Conservation (phyloP, 805 yeast species). For the Candida peoriensis region DNA sequence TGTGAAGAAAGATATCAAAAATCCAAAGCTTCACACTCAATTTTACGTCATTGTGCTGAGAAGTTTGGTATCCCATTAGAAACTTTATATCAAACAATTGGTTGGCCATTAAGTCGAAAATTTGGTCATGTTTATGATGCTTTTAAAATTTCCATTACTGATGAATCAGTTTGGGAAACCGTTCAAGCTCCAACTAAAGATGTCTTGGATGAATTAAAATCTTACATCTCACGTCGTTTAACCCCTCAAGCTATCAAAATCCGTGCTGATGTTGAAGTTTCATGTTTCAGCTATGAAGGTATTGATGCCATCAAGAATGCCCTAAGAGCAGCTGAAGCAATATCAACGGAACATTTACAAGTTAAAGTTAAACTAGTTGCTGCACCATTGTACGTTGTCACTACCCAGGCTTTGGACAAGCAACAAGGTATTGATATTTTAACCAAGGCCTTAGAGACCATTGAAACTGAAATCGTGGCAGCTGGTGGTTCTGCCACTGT, state of each 20-base stretch:
- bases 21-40: conserved; percentile 97
- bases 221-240: conserved; percentile 85
- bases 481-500: conserved; percentile 86
- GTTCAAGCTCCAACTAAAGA: conserved; percentile 67
- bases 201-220: conserved; percentile 76
- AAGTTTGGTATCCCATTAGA: conserved; percentile 87
- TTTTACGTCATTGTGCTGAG: conserved; percentile 96
- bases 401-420: conserved; percentile 91
- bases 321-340: conserved; percentile 76
- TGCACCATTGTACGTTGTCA: conserved; percentile 92
- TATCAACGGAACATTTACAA: conserved; percentile 79
- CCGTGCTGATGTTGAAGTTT: conserved; percentile 97
- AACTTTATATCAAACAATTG: conserved; percentile 77
- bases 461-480: conserved; percentile 61
- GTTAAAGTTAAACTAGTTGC: conserved; percentile 94
- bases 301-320: conserved; percentile 94
- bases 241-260: conserved; percentile 98
- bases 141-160: conserved; percentile 92
- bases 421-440: conserved; percentile 78
- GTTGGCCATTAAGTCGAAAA: conserved; percentile 96
- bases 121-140: conserved; percentile 98
- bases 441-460: conserved; percentile 73
- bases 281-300: conserved; percentile 96
- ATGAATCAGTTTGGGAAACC: conserved; percentile 77
- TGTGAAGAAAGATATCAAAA: conserved; percentile 98